A percentile compares a stretch with the other conserved stretches of the same genome.
phyloP scores from a whole-genome alignment of 805 yeast species.

The Saccharomycopsis microspora region DNA sequence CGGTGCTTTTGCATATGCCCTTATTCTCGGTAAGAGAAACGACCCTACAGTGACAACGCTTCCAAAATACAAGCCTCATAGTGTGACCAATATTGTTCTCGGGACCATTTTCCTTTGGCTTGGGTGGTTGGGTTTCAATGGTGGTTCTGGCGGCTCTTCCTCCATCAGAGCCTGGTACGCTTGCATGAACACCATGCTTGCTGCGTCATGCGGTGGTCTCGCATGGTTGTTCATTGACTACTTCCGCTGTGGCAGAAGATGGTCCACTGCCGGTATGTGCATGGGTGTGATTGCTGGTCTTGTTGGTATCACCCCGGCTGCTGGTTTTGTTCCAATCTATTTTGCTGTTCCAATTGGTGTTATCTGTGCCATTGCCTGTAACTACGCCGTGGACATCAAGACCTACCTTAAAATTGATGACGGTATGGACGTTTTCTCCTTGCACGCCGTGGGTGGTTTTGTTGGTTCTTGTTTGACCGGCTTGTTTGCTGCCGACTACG shows the following conservation, averaged over 20 bases:
- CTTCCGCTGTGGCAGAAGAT: conserved; percentile 67
- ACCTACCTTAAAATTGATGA: conserved; percentile 69
- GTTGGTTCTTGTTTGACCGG: conserved; percentile 72
- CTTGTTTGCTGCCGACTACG: conserved; percentile 83
- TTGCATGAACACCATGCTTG: conserved; percentile 81
- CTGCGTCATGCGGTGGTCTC: conserved; percentile 88
- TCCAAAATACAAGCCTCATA: conserved; percentile 90
- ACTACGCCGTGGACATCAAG: conserved; percentile 78
- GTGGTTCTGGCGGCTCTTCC: conserved; percentile 94
- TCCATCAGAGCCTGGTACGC: conserved; percentile 93
- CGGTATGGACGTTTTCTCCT: conserved; percentile 88
- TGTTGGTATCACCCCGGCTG: conserved; percentile 94
- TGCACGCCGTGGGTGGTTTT: conserved; percentile 92
- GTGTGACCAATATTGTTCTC: conserved; percentile 78
- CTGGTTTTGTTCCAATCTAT: conserved; percentile 92
- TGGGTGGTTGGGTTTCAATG: conserved; percentile 99
- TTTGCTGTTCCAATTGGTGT: conserved; percentile 78
- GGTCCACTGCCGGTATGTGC: conserved; percentile 92
- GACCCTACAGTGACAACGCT: conserved; percentile 63
- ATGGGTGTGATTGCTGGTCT: conserved; percentile 90
- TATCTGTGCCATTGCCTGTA: conserved; percentile 47
- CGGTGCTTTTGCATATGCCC: conserved; percentile 90
- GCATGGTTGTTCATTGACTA: conserved; percentile 91
- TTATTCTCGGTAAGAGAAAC: conserved; percentile 83
- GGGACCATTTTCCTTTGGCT: conserved; percentile 96